Percentiles rank a stretch among this genome's conserved stretches.
Conservation (phyloP, 805 yeast genomes). For the Schwanniomyces vanrijiae region DNA sequence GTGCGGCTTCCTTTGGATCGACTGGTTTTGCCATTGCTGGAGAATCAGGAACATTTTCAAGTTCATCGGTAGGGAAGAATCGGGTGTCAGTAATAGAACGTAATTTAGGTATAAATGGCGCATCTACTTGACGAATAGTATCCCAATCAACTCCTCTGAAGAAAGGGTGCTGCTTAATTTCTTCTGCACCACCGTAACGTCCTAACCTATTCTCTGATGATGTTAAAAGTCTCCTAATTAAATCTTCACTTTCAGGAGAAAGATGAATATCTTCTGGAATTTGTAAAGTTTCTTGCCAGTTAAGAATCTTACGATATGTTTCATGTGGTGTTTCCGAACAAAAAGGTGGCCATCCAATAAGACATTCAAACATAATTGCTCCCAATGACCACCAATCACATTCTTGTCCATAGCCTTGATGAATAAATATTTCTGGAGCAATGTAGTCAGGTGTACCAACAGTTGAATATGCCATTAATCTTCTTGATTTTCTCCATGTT, state of each 20-base stretch:
- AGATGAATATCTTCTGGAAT: slow-evolving; percentile 92
- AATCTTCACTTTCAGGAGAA: slow-evolving; percentile 85
- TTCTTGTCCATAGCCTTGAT: slow-evolving; percentile 94
- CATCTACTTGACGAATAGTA: slow-evolving; percentile 80
- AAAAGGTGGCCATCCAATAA: slow-evolving; percentile 97
- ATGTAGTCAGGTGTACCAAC: slow-evolving; percentile 97
- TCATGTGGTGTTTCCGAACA: slow-evolving; percentile 95
- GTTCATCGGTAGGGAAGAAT: slow-evolving; percentile 96
- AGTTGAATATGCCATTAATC: slow-evolving; percentile 93
- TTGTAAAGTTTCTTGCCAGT: slow-evolving; percentile 84
- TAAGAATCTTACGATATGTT: slow-evolving; percentile 85
- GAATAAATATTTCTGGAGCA: slow-evolving; percentile 91
- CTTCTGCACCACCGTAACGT: slow-evolving; percentile 87
- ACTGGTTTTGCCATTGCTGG: slow-evolving; percentile 61
- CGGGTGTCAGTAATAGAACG: slow-evolving; percentile 93
- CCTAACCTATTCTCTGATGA: slow-evolving; percentile 81
- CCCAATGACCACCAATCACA: slow-evolving; percentile 99
- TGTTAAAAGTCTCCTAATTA: slow-evolving; percentile 74
- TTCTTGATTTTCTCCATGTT: slow-evolving; percentile 90
- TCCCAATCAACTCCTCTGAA: slow-evolving; percentile 97
- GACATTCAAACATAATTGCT: slow-evolving; percentile 94
- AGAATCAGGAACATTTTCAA: slow-evolving; percentile 91
- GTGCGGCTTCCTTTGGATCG: slow-evolving; percentile 58
- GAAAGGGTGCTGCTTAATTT: slow-evolving; percentile 86
- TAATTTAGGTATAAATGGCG: slow-evolving; percentile 91